A percentile compares a stretch with the other conserved stretches of the same genome.
phyloP scores from a whole-genome alignment of 208 protist species.

The Crithidia fasciculata region DNA sequence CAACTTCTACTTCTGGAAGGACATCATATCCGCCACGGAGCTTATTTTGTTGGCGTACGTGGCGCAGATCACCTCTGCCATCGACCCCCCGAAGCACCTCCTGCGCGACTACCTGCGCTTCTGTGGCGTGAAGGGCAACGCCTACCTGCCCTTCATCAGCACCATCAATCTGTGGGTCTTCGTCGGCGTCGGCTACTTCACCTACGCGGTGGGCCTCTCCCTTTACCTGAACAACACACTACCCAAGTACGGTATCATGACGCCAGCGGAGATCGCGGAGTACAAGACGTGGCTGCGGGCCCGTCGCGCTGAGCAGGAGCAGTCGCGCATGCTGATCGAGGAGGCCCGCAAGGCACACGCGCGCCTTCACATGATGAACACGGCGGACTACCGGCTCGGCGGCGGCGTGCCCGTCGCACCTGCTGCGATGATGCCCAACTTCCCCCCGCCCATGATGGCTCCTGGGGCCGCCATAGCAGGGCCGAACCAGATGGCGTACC shows the following conservation, averaged over 20 bases:
- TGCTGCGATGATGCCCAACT: constrained; percentile 13
- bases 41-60: constrained; percentile 64
- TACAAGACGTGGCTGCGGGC: constrained; percentile 76
- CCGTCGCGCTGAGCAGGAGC: constrained; percentile 43
- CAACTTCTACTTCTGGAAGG: constrained; percentile 81
- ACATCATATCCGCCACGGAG: constrained; percentile 72
- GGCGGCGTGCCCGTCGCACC: constrained; percentile 6
- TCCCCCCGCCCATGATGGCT: constrained; percentile 5
- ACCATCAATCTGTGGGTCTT: constrained; percentile 63
- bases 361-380: constrained; percentile 52
- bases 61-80: constrained; percentile 43
- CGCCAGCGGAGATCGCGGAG: constrained; percentile 63
- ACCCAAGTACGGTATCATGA: constrained; percentile 85
- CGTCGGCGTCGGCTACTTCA: constrained; percentile 50
- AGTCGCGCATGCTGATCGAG: constrained; percentile 49
- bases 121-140: constrained; percentile 46
- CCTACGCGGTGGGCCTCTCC: constrained; percentile 46
- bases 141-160: constrained; percentile 63
- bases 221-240: constrained; percentile 77
- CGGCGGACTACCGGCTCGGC: constrained; percentile 18
- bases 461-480: not conserved
- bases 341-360: constrained; percentile 62
- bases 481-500: constrained; percentile 12
- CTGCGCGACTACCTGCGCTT: constrained; percentile 60
- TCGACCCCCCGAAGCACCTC: constrained; percentile 35